Percentiles rank a stretch among this genome's conserved stretches.
Conservation (phyloP, 2,329 filamentous ascomycete species). For the Paracorniculantispora psalliotae region DNA sequence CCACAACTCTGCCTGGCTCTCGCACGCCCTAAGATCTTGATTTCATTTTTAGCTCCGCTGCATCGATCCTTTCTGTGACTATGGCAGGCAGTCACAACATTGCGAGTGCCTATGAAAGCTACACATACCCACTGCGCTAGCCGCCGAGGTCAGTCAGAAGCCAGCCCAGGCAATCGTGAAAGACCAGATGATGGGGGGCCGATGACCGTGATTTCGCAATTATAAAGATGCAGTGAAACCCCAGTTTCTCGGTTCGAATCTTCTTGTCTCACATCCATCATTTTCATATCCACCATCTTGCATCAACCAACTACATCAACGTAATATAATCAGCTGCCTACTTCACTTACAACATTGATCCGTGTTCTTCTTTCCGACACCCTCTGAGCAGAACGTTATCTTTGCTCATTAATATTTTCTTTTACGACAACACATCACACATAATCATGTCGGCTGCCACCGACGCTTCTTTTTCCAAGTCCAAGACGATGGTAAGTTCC, state of each 20-base stretch:
- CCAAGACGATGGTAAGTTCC: slow-evolving; percentile 8
- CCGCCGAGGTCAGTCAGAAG: neutral
- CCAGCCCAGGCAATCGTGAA: neutral
- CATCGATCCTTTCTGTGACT: neutral
- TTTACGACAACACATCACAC: neutral
- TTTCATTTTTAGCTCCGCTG: neutral
- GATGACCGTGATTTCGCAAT: neutral
- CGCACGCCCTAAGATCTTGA: neutral
- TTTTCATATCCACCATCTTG: neutral
- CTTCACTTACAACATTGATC: neutral
- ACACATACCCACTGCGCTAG: neutral
- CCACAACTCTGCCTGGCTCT: neutral
- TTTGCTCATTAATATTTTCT: neutral
- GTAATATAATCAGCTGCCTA: neutral
- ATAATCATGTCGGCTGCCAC: neutral
- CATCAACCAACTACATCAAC: neutral
- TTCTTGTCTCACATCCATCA: neutral
- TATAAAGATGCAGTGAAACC: slow-evolving; percentile 6
- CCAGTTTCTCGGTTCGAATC: neutral
- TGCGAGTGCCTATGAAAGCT: neutral
- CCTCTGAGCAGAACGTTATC: neutral
- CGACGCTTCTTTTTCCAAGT: neutral
- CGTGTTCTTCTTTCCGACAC: neutral
- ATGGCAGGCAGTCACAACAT: neutral
- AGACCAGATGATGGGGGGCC: neutral